Evolutionary conservation across 1,284 basidiomycete species (phyloP).

Genomic region (Rhodotorula sp.): DNA sequence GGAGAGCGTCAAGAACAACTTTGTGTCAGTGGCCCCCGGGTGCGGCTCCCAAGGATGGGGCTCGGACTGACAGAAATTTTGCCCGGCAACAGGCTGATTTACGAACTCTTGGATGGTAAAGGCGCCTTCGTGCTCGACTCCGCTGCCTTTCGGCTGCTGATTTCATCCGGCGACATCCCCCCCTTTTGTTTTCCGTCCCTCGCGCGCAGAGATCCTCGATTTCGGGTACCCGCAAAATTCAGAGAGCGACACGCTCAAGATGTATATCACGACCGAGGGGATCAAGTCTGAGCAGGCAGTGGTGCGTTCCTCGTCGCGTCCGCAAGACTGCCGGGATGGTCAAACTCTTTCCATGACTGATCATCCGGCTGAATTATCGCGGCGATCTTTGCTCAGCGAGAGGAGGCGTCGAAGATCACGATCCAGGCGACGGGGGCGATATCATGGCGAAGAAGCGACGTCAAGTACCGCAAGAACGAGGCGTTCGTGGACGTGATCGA

Average conservation of each 20-base stretch:
- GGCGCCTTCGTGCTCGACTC: slow-evolving; percentile 36
- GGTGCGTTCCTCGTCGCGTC: slow-evolving; percentile 51
- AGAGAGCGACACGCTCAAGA: slow-evolving; percentile 94
- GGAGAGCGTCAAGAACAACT: slow-evolving; percentile 98
- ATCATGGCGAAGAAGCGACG: slow-evolving; percentile 87
- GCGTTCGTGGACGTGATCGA: slow-evolving; percentile 98
- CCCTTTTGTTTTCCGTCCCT: neutral
- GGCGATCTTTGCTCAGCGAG: slow-evolving; percentile 56
- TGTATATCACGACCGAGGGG: slow-evolving; percentile 96
- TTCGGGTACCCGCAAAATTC: slow-evolving; percentile 99
- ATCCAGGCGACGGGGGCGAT: slow-evolving; percentile 92
- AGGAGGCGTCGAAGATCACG: slow-evolving; percentile 94
- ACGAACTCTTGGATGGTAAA: slow-evolving; percentile 87
- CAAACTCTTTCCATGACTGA: neutral
- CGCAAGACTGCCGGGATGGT: neutral
- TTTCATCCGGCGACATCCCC: too few relatives aligned
- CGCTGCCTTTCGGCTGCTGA: neutral
- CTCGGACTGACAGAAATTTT: too few relatives aligned
- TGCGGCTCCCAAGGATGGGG: too few relatives aligned
- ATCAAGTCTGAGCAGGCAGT: slow-evolving; percentile 77
- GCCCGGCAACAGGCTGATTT: slow-evolving; percentile 60
- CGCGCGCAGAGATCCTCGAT: slow-evolving; percentile 80
- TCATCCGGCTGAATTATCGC: neutral
- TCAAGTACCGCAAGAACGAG: slow-evolving; percentile 98
- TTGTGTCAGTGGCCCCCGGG: slow-evolving; percentile 62